A percentile compares a stretch with the other conserved stretches of the same genome.
These are phyloP conservation scores for Ophiocordyceps unilateralis DNA, from an alignment of 2,329 filamentous ascomycete genomes.

Conservation along the genomic window DNA sequence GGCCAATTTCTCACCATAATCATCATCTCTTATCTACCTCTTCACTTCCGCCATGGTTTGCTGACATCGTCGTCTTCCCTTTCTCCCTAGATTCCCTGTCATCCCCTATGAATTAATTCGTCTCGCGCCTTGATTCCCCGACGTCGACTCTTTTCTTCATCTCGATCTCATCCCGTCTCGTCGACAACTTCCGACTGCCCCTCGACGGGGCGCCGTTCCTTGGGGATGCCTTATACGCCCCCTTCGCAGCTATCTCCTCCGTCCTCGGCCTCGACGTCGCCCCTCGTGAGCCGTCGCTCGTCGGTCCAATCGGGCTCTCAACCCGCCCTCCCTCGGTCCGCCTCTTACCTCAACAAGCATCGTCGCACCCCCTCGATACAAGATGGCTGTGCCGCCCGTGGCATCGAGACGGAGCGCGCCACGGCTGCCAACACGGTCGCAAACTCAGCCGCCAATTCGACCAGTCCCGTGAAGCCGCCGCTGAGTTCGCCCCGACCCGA, in stretches of 20 bases:
- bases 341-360: constrained; percentile 48
- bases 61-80: background rate
- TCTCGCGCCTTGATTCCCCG: no score
- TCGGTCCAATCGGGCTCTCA: constrained; percentile 34
- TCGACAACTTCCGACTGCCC: background rate
- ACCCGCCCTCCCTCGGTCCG: constrained; percentile 42
- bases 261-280: constrained; percentile 38
- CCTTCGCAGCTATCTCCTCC: constrained; percentile 50
- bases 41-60: background rate
- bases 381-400: constrained; percentile 10
- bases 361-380: constrained; percentile 36
- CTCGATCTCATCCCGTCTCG: background rate
- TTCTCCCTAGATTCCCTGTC: background rate
- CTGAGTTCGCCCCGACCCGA: constrained; percentile 45
- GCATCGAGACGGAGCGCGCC: constrained; percentile 4
- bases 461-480: constrained; percentile 59
- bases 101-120: background rate
- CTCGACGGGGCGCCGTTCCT: constrained; percentile 6
- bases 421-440: constrained; percentile 24
- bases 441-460: constrained; percentile 44
- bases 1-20: no score
- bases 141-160: background rate
- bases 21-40: background rate
- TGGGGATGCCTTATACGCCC: constrained; percentile 76
- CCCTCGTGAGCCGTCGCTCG: constrained; percentile 38